Base-by-base conservation (phyloP, 148 eudicot species). In the Bassia scoparia region DNA sequence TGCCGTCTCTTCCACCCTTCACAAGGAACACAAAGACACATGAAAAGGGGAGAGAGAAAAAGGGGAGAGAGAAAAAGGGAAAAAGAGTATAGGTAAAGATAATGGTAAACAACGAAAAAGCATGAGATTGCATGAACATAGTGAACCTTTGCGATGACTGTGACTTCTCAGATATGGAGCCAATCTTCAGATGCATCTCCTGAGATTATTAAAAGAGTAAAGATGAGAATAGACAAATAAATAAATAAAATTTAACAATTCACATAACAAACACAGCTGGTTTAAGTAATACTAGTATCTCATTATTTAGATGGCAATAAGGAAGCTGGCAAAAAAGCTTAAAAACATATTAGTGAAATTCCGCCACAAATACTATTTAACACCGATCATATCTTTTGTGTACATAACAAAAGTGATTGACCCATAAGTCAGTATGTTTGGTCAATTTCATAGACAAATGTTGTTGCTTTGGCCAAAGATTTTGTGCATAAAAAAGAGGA, bases 111-210 rank as follows among this genome's bases (percentile, higher is more conserved):
- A 69, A 70, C 13, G 20, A 71, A 49, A 35, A 49, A 41, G 49
- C n/a, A n/a, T n/a, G n/a, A n/a, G n/a, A n/a, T n/a, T n/a, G 49
- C 29, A 65, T 27, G 48, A 61, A 50, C 38, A 49, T 66, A 52
- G 29, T 23, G 46, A 29, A 74, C 82, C 82, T 74, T 55, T 29
- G 52, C 52, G 78, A 71, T 62, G 73, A 54, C 11, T 65, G 48
- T 52, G 69, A 52, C n/a, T 69, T 62, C 53, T 73, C 70, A 41
- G 68, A 55, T 20, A 30, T 20, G 3, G 49, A 29, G 76, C 71
- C 75, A 55, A 60, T 53, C 31, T 79, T 76, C 64, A 53, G 46
- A 69, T 79, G 56, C 41, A 24, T 43, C 46, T 65, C 78, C 82
- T 79, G 74, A 61, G 53, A 74, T 53, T 43, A 48, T 74, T 27